Percentiles rank a stretch among this genome's conserved stretches.
Conservation (phyloP, 176 grass and related monocot genomes). For the Aegilops umbellulata region DNA sequence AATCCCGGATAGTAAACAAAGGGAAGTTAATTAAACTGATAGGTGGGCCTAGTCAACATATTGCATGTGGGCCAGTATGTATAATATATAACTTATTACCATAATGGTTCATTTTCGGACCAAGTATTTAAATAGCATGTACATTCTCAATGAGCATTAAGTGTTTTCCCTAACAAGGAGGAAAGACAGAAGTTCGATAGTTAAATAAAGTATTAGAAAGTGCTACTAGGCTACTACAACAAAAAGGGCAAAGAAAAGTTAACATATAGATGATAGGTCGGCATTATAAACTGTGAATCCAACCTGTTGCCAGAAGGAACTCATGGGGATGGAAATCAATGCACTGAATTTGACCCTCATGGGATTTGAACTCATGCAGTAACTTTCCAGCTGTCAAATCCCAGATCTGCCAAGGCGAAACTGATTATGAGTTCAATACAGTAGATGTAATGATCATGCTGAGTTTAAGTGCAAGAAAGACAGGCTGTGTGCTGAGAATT, state of each 20-base stretch:
- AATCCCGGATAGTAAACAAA: background rate
- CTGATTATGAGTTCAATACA: constrained; percentile 8
- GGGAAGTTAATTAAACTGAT: background rate
- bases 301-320: constrained; percentile 97
- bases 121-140: background rate
- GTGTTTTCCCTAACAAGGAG: constrained; percentile 17
- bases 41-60: background rate
- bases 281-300: constrained; percentile 26
- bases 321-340: constrained; percentile 99
- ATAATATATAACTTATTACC: background rate
- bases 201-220: constrained; percentile 18
- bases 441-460: background rate
- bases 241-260: constrained; percentile 29
- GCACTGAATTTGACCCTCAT: constrained; percentile 96
- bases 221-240: background rate
- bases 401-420: constrained; percentile 67
- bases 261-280: constrained; percentile 11
- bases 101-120: background rate
- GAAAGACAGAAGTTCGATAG: background rate
- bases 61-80: background rate
- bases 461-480: constrained; percentile 11
- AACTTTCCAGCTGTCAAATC: constrained; percentile 95
- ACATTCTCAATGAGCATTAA: background rate
- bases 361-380: constrained; percentile 89
- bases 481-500: background rate